Conservation (phyloP, 176 grass and related monocot genomes). For the Eragrostis nindensis region DNA sequence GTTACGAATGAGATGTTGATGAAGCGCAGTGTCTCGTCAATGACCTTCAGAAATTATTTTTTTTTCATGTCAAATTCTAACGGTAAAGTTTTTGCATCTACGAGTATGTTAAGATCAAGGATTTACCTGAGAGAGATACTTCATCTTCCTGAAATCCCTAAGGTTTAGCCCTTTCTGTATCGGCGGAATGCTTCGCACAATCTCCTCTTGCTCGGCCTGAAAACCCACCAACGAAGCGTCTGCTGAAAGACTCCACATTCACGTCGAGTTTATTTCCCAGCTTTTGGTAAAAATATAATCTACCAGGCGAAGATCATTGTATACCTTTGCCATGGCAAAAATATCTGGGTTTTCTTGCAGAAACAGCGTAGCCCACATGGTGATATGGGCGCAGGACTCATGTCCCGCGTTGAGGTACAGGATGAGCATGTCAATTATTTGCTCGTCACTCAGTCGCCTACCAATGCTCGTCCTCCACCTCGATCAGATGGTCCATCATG, state of each 20-base stretch:
- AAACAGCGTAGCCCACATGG: slow-evolving; percentile 92
- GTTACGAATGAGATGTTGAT: slow-evolving; percentile 89
- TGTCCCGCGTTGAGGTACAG: slow-evolving; percentile 96
- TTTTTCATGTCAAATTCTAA: too few relatives aligned
- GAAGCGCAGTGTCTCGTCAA: slow-evolving; percentile 81
- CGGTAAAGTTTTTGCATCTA: too few relatives aligned
- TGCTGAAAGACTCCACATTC: too few relatives aligned
- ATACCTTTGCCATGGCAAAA: slow-evolving; percentile 72
- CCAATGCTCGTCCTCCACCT: slow-evolving; percentile 66
- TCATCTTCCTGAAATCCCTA: slow-evolving; percentile 87
- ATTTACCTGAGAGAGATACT: slow-evolving; percentile 96
- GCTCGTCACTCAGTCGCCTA: slow-evolving; percentile 60
- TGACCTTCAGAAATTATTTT: slow-evolving; percentile 62
- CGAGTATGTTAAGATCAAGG: background rate
- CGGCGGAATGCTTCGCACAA: slow-evolving; percentile 57
- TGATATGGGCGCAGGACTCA: slow-evolving; percentile 94
- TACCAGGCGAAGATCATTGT: too few relatives aligned
- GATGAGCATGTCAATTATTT: slow-evolving; percentile 81
- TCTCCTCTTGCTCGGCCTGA: slow-evolving; percentile 83
- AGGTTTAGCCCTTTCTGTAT: slow-evolving; percentile 68
- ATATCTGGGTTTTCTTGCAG: slow-evolving; percentile 81
- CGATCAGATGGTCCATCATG: slow-evolving; percentile 88
- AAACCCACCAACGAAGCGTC: too few relatives aligned
- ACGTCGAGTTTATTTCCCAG: too few relatives aligned
- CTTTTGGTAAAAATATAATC: too few relatives aligned